A percentile compares a stretch with the other conserved stretches of the same genome.
These are phyloP conservation scores for Hypoxylon sp. DNA, from an alignment of 2,329 filamentous ascomycete species.

Conservation along the genomic window DNA sequence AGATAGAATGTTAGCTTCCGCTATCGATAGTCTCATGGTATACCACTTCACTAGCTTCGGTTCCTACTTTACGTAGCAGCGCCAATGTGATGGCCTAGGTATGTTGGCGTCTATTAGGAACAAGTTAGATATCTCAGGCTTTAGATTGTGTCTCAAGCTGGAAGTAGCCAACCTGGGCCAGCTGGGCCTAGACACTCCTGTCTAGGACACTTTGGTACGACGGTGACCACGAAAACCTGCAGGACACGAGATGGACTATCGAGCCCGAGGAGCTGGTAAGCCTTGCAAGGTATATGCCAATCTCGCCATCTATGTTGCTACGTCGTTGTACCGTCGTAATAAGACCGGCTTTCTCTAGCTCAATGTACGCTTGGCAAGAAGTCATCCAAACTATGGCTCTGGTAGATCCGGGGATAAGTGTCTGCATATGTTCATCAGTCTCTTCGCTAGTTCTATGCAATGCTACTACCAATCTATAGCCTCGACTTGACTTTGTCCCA, in stretches of 20 bases:
- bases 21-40: too few relatives aligned
- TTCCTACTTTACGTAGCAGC: too few relatives aligned
- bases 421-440: constrained; percentile 1
- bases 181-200: too few relatives aligned
- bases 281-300: neutral
- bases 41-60: too few relatives aligned
- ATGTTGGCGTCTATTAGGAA: too few relatives aligned
- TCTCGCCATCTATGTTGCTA: neutral
- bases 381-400: neutral
- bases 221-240: neutral
- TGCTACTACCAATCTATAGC: constrained; percentile 49
- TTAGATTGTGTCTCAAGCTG: too few relatives aligned
- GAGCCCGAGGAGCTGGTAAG: neutral
- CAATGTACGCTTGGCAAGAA: neutral
- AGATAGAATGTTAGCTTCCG: too few relatives aligned
- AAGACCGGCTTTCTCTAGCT: too few relatives aligned
- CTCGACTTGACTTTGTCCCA: constrained; percentile 59
- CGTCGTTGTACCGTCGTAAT: neutral
- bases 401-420: neutral
- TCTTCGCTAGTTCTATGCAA: constrained; percentile 24
- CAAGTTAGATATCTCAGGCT: too few relatives aligned
- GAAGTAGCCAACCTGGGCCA: too few relatives aligned
- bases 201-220: too few relatives aligned
- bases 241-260: neutral
- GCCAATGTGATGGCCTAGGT: too few relatives aligned